Evolutionary conservation across 1,284 basidiomycete species (phyloP), one percentile per base, ranked within the genome.

Genomic region (Chalciporus piperatoides): DNA sequence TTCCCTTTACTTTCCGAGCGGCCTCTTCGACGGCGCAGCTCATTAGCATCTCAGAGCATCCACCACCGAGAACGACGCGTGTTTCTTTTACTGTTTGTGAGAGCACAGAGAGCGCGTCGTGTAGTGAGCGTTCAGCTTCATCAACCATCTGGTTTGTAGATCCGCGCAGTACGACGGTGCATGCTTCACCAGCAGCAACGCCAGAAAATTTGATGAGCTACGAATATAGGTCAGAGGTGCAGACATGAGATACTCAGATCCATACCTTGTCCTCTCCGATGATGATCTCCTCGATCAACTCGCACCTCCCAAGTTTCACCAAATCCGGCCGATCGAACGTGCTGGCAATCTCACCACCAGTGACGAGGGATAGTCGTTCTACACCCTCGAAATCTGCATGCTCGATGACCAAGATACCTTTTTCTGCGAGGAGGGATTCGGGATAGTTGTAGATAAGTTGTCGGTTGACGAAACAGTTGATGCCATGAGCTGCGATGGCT

Each of bases 381-480:
- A 99, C 97, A 53, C 97, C 97, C 68, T 99, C 97, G 64, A 99
- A 99, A 69, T 99, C 96, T 23, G 97, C 97, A 64, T 99, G 97
- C 68, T 99, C 97, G 59, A 99, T 99, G 49, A 86, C 86, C 83
- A 97, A 78, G 71, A 99, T 94, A 48, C 96, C 96, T 51, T 88
- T 86, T 62, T 98, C 96, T 9, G 96, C 80, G 15, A 99, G 80
- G 0, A 99, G 76, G 1, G 87, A 90, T 70, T 99, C 97, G 39
- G 97, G 97, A 69, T 98, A 99, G 78, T 99, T 99, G 84, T 99
- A 99, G 72, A 99, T 94, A 49, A 99, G 80, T 68, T 99, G 97
- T 41, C 97, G 84, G 75, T 99, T 99, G 60, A 99, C 93, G 68
- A 99, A 99, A 70, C 88, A 91, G 63, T 93, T 99, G 75, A 99